Conservation (phyloP, 768 basidiomycete species). For the Tricholoma sp. region DNA sequence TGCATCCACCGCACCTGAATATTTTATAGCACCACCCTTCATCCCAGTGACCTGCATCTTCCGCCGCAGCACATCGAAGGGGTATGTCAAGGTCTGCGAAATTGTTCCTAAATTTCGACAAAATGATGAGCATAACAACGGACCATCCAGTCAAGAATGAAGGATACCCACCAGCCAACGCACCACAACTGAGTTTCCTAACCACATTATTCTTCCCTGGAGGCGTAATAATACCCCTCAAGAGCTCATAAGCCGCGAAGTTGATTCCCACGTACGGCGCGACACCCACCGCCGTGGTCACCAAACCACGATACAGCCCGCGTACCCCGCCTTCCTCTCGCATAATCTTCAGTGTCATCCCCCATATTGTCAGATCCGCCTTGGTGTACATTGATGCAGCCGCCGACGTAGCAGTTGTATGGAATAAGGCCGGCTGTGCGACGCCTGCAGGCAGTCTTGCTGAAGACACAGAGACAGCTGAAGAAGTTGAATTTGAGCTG, state of each 20-base stretch:
- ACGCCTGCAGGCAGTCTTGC: conserved; percentile 18
- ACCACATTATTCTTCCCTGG: conserved; percentile 66
- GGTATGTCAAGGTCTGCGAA: conserved; percentile 93
- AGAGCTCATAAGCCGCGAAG: conserved; percentile 88
- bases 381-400: conserved; percentile 29
- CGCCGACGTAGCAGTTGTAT: conserved; percentile 41
- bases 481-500: conserved; percentile 15
- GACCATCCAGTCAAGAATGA: not conserved
- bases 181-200: conserved; percentile 81
- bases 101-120: conserved; percentile 54
- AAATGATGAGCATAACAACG: not conserved
- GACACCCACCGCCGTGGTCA: conserved; percentile 83
- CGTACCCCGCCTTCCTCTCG: conserved; percentile 88
- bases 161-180: conserved; percentile 62
- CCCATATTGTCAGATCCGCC: conserved; percentile 66
- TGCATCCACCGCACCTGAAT: conserved; percentile 79
- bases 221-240: conserved; percentile 73
- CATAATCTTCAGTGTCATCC: conserved; percentile 89
- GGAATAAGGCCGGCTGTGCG: conserved; percentile 46
- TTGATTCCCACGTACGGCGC: conserved; percentile 91
- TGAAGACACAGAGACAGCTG: conserved; percentile 20
- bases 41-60: conserved; percentile 96
- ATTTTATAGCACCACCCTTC: conserved; percentile 57
- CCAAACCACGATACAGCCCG: conserved; percentile 81
- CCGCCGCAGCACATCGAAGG: conserved; percentile 89